A percentile compares a stretch with the other conserved stretches of the same genome.
phyloP scores from a whole-genome alignment of 495 filamentous ascomycete species.

The Neurospora terricola region DNA sequence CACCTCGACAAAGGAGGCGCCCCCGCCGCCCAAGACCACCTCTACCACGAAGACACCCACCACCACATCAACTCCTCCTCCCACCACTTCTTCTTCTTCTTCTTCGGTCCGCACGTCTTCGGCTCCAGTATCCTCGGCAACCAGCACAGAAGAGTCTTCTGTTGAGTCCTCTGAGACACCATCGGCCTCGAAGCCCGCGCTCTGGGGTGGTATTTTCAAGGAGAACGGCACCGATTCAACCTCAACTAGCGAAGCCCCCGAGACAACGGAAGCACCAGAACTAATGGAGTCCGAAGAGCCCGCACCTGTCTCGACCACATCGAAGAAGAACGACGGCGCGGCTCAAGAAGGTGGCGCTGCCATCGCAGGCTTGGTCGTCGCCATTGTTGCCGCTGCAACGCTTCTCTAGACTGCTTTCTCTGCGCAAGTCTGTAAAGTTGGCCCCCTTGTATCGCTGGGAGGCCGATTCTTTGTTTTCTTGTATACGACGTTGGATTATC shows the following conservation, averaged over 20 bases:
- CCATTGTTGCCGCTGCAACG: constrained; percentile 35
- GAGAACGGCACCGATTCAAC: constrained; percentile 13
- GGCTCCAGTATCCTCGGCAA: background rate
- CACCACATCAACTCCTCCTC: constrained; percentile 4
- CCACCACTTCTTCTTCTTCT: constrained; percentile 4
- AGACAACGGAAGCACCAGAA: background rate
- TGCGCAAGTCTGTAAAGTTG: background rate
- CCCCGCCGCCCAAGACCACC: constrained; percentile 3
- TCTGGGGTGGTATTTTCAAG: constrained; percentile 23
- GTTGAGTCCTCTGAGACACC: constrained; percentile 1
- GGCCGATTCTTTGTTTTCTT: background rate
- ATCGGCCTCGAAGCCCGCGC: constrained; percentile 6
- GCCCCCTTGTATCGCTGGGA: background rate
- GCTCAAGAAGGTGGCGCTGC: constrained; percentile 31
- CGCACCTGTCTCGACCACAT: constrained; percentile 10
- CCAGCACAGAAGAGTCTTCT: background rate
- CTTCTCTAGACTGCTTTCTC: constrained; percentile 19
- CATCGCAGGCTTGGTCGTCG: constrained; percentile 37
- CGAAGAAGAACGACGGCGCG: constrained; percentile 29
- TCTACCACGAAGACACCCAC: constrained; percentile 6
- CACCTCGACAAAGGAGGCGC: constrained; percentile 2
- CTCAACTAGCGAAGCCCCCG: background rate
- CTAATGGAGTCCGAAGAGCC: background rate
- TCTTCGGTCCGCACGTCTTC: constrained; percentile 8
- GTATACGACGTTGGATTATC: background rate